Percentiles rank a stretch among this genome's conserved stretches.
phyloP scores from a whole-genome alignment of 768 basidiomycete species.

The Suillus alpinus region DNA sequence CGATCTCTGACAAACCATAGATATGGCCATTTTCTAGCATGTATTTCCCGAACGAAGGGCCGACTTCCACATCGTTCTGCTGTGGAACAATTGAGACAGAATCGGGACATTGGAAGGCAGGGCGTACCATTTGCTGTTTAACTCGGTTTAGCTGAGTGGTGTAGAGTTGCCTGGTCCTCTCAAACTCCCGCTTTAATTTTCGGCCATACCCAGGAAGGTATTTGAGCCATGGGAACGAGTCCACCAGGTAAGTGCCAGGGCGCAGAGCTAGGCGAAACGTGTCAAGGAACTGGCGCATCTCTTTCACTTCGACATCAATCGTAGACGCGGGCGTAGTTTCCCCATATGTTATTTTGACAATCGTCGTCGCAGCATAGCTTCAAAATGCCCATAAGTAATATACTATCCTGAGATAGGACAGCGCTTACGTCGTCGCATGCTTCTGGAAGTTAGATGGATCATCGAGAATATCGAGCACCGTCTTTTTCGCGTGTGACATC shows the following conservation, averaged over 20 bases:
- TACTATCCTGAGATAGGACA: conserved; percentile 23
- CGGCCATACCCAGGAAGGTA: conserved; percentile 61
- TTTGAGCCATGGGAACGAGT: conserved; percentile 32
- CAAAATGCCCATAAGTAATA: conserved; percentile 10
- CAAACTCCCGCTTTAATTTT: conserved; percentile 49
- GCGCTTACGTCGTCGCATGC: conserved; percentile 31
- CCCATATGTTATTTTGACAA: conserved; percentile 10
- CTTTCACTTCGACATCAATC: conserved; percentile 8
- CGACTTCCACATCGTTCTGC: not conserved
- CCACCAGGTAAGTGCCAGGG: conserved; percentile 33
- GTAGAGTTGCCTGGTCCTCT: conserved; percentile 49
- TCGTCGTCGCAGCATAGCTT: conserved; percentile 12
- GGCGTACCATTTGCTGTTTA: conserved; percentile 36
- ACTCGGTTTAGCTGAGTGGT: conserved; percentile 44
- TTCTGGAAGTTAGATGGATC: conserved; percentile 22
- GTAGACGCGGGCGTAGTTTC: conserved; percentile 3
- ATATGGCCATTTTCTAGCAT: conserved; percentile 47
- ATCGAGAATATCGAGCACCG: conserved; percentile 13
- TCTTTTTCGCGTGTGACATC: conserved; percentile 27
- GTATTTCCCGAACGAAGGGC: conserved; percentile 44
- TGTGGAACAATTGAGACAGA: not conserved
- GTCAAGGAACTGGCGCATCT: conserved; percentile 16
- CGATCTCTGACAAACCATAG: conserved; percentile 45
- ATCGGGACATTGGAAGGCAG: not conserved
- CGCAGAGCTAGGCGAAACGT: conserved; percentile 21